Conservation (phyloP, 2,329 filamentous ascomycete genomes). For the Aspergillus piperis region DNA sequence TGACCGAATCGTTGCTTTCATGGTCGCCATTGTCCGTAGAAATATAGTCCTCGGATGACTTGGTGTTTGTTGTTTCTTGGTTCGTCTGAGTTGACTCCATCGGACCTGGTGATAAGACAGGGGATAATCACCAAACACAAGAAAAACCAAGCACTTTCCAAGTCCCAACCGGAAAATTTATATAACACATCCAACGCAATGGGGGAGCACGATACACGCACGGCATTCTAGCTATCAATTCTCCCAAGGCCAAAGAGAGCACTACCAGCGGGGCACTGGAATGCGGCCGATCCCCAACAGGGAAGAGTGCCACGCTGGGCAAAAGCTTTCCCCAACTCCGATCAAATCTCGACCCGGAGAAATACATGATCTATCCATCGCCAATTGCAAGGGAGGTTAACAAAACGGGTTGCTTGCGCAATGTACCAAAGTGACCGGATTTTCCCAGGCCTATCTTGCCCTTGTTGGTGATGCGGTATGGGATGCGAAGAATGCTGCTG, state of each 20-base stretch:
- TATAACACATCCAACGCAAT: neutral
- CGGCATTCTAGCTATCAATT: conserved; percentile 7
- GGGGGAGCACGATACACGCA: neutral
- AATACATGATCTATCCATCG: neutral
- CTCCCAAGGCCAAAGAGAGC: neutral
- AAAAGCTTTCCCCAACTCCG: neutral
- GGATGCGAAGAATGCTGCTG: conserved; percentile 6
- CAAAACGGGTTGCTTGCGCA: conserved; percentile 1
- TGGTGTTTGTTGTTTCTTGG: neutral
- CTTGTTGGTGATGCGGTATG: conserved; percentile 7
- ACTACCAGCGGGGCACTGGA: conserved; percentile 5
- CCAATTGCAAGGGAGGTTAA: conserved; percentile 5
- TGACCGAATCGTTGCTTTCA: neutral
- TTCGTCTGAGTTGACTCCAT: neutral
- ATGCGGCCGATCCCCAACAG: neutral
- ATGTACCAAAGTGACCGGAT: conserved; percentile 1
- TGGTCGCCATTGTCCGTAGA: neutral
- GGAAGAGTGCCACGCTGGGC: neutral
- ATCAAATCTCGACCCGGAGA: neutral
- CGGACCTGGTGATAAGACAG: neutral
- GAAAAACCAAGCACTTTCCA: neutral
- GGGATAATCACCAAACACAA: neutral
- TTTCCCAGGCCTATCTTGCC: conserved; percentile 4
- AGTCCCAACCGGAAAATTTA: neutral
- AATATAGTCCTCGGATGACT: neutral